Base-by-base conservation (phyloP, 805 yeast genomes). In the Nakazawaea anatomiae region DNA sequence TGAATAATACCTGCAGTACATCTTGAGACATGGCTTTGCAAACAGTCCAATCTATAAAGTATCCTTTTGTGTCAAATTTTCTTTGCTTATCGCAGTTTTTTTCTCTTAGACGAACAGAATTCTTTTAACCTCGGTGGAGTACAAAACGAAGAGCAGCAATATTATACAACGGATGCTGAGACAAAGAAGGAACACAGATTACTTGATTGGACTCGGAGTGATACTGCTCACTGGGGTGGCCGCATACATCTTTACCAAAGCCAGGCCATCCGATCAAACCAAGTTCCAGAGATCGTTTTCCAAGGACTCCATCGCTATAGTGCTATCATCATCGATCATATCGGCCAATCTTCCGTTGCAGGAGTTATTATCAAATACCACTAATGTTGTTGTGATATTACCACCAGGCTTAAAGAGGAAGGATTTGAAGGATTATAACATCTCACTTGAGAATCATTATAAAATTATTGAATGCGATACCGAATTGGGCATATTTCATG, bases 401-500 rank as follows among this genome's bases (percentile, higher is more conserved):
- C 65, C 66, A 44, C 68, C 70, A 1, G 45, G 48, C 0, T 34
- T 66, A 4, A 50, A 43, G 30, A 59, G 56, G 39, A 27, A 45
- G 2, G 51, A 54, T 14, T 43, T 61, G 4, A 35, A 44, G 5
- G 56, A 51, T 11, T 50, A 58, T 12, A 48, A 59, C 10, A 51
- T 70, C 1, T 62, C 65, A 3, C 41, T 55, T 3, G 52, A 51
- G 1, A 46, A 60, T 28, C 47, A 54, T 25, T 62, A 61, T 52
- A 70, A 73, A 47, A 57, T 76, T 10, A 73, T 80, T 2, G 67
- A 66, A 44, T 76, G 82, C 46, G 74, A 71, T n/a, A 72, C 77
- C 0, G 67, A 67, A 49, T 66, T 63, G 10, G 83, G 86, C 2
- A 61, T 79, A 10, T 74, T 79, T 66, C 80, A 82, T 38, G 69